A percentile compares a stretch with the other conserved stretches of the same genome.
phyloP scores from a whole-genome alignment of 2,329 filamentous ascomycete genomes.

The Polytolypa hystricis region DNA sequence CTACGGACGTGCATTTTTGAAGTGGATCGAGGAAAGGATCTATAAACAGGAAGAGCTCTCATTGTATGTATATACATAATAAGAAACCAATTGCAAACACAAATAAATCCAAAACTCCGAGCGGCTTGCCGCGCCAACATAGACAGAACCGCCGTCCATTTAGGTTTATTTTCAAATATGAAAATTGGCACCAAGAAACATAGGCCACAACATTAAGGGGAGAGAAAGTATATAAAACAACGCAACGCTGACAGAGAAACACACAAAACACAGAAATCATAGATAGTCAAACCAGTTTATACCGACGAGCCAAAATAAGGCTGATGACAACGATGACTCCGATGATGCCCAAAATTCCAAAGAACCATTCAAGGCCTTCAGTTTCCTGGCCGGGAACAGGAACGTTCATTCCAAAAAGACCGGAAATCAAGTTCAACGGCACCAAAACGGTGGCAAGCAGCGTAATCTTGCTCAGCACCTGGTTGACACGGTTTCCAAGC shows the following conservation, averaged over 20 bases:
- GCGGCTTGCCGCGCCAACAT: too few species aligned
- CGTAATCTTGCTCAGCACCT: slow-evolving; percentile 87
- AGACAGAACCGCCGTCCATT: too few species aligned
- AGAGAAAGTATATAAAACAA: not conserved
- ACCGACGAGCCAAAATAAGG: slow-evolving; percentile 29
- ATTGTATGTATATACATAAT: too few species aligned
- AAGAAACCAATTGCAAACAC: too few species aligned
- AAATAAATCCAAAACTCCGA: too few species aligned
- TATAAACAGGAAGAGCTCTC: too few species aligned
- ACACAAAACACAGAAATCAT: slow-evolving; percentile 4
- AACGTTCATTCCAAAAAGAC: slow-evolving; percentile 44
- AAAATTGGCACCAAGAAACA: not conserved
- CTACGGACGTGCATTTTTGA: too few species aligned
- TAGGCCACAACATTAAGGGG: not conserved
- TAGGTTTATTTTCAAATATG: too few species aligned
- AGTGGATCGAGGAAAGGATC: too few species aligned
- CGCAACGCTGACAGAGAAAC: not conserved
- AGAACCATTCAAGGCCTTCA: slow-evolving; percentile 35
- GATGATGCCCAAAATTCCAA: slow-evolving; percentile 39
- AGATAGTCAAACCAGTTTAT: slow-evolving; percentile 27
- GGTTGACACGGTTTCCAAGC: slow-evolving; percentile 78
- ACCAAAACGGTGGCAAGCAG: slow-evolving; percentile 91
- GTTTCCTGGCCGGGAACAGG: slow-evolving; percentile 31
- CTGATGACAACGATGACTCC: slow-evolving; percentile 29
- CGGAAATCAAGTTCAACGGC: slow-evolving; percentile 81